These are phyloP conservation scores for Globisporangium nunn DNA, from an alignment of 352 stramenopile species.

Conservation along the genomic window DNA sequence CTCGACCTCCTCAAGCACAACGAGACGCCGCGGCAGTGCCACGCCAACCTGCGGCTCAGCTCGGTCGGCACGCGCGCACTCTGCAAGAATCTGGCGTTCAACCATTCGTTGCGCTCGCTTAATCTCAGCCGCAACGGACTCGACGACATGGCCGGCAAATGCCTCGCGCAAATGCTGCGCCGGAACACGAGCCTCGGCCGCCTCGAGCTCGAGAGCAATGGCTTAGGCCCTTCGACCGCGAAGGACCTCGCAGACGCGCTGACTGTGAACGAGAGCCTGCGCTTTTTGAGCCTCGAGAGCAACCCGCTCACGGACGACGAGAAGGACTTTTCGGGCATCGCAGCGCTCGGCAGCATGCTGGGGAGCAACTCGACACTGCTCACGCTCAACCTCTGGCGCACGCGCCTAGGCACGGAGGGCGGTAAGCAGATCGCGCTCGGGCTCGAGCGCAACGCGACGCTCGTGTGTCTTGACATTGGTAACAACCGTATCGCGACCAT, in stretches of 20 bases:
- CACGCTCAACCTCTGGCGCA: constrained; percentile 72
- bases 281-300: constrained; percentile 65
- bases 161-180: constrained; percentile 44
- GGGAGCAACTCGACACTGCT: constrained; percentile 49
- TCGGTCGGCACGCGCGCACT: constrained; percentile 48
- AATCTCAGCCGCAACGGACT: constrained; percentile 61
- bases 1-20: constrained; percentile 48
- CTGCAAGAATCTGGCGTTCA: constrained; percentile 64
- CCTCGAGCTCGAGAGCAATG: constrained; percentile 67
- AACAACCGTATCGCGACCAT: constrained; percentile 63
- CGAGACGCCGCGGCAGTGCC: constrained; percentile 27
- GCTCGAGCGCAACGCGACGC: constrained; percentile 40
- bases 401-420: constrained; percentile 51
- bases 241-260: constrained; percentile 55
- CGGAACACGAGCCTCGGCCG: constrained; percentile 54
- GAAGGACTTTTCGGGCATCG: constrained; percentile 59
- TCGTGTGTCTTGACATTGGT: constrained; percentile 73
- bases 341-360: constrained; percentile 49
- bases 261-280: constrained; percentile 38
- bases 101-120: constrained; percentile 55
- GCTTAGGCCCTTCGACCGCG: constrained; percentile 38
- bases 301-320: constrained; percentile 76
- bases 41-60: constrained; percentile 48
- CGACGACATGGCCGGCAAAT: constrained; percentile 58
- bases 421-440: constrained; percentile 57